phyloP scores from a whole-genome alignment of 176 grass and related monocot species.

The Poa pratensis region DNA sequence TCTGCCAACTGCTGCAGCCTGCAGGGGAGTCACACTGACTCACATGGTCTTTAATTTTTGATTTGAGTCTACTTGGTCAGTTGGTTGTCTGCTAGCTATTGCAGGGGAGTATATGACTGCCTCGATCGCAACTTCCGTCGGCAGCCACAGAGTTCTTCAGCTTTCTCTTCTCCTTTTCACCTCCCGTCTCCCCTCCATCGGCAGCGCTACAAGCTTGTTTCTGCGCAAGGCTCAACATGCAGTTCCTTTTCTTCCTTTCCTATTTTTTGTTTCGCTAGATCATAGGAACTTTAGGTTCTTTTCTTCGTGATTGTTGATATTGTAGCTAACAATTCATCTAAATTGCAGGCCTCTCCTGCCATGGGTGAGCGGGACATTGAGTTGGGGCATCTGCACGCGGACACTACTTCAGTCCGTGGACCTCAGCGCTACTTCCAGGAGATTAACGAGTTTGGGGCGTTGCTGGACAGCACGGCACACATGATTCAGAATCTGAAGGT shows the following conservation, averaged over 20 bases:
- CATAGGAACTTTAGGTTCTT: neutral
- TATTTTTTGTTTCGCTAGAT: neutral
- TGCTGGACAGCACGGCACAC: slow-evolving; percentile 50
- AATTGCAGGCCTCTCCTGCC: neutral
- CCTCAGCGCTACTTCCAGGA: neutral
- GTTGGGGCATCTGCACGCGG: neutral
- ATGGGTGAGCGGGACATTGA: neutral
- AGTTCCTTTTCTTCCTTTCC: neutral
- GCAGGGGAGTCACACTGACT: neutral
- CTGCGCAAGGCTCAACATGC: neutral
- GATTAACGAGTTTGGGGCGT: slow-evolving; percentile 34
- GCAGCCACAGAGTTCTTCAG: neutral
- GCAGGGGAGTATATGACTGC: neutral
- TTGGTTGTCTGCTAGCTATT: neutral
- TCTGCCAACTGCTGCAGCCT: neutral
- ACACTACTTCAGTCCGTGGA: neutral
- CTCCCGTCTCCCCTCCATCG: too few species aligned
- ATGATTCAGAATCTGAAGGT: slow-evolving; percentile 64
- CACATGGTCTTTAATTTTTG: neutral
- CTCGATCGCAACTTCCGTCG: too few species aligned
- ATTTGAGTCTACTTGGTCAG: too few species aligned
- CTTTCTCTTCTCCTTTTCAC: neutral
- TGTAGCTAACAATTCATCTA: neutral
- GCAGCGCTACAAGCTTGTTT: neutral
- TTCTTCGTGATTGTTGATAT: neutral